These are phyloP conservation scores for Albifimbria verrucaria DNA, from an alignment of 2,329 filamentous ascomycete species.

Conservation along the genomic window DNA sequence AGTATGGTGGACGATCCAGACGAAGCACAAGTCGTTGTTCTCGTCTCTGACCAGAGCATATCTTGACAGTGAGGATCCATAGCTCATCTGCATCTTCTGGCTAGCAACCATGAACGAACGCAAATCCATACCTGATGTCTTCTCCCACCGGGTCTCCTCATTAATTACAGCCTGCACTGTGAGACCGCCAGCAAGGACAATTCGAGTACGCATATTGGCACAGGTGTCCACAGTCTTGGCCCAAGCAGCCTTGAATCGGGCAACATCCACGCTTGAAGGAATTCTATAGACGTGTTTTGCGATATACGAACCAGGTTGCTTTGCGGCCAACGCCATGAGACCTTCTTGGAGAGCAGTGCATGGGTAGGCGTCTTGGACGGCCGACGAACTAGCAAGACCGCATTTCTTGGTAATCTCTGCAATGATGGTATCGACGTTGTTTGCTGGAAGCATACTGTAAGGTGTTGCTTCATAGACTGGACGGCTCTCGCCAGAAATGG, in stretches of 20 bases:
- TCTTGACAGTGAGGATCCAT: neutral
- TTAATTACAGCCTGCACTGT: slow-evolving; percentile 1
- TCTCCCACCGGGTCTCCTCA: neutral
- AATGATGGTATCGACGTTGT: neutral
- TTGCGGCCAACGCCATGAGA: slow-evolving; percentile 1
- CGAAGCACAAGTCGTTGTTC: slow-evolving; percentile 1
- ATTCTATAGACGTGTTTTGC: neutral
- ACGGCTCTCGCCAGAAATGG: neutral
- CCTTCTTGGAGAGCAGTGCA: slow-evolving; percentile 5
- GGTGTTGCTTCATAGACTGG: neutral
- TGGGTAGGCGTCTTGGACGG: slow-evolving; percentile 1
- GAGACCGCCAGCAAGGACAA: neutral
- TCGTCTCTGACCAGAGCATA: neutral
- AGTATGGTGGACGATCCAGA: slow-evolving; percentile 31
- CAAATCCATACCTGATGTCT: neutral
- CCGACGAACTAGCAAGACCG: neutral
- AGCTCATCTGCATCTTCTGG: neutral
- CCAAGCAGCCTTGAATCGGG: slow-evolving; percentile 1
- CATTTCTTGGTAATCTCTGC: neutral
- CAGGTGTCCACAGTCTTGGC: neutral
- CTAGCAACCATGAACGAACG: neutral
- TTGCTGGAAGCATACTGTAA: neutral
- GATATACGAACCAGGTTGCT: slow-evolving; percentile 1
- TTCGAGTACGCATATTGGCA: slow-evolving; percentile 2
- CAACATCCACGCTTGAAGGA: neutral